Conservation (phyloP, 2,329 filamentous ascomycete genomes). For the Rhynchosporium graminicola region DNA sequence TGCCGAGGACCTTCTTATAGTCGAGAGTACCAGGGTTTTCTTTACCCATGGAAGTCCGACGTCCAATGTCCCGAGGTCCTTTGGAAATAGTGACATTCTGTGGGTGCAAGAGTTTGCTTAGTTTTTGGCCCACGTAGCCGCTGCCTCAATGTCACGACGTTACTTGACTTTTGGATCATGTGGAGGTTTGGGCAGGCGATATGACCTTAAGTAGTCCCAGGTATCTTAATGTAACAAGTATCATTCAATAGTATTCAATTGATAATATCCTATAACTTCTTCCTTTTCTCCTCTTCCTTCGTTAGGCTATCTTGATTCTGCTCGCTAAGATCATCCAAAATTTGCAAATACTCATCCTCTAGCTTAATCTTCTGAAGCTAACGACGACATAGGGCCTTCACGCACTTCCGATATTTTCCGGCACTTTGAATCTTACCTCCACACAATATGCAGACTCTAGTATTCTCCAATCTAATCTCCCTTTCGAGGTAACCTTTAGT, state of each 20-base stretch:
- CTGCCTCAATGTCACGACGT: neutral
- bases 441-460: neutral
- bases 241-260: neutral
- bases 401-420: constrained; percentile 20
- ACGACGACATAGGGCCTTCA: neutral
- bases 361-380: neutral
- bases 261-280: neutral
- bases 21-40: too few relatives aligned
- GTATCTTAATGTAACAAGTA: neutral
- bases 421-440: neutral
- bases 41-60: too few relatives aligned
- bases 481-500: neutral
- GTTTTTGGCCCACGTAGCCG: neutral
- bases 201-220: neutral
- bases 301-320: neutral
- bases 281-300: neutral
- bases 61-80: neutral
- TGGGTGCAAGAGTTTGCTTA: neutral
- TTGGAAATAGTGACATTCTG: neutral
- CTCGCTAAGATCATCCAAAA: neutral
- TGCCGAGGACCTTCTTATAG: neutral
- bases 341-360: neutral
- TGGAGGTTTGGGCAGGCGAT: neutral
- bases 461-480: neutral
- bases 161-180: neutral